phyloP scores from a whole-genome alignment of 2,329 filamentous ascomycete species.

The Pseudodiploospora longispora region DNA sequence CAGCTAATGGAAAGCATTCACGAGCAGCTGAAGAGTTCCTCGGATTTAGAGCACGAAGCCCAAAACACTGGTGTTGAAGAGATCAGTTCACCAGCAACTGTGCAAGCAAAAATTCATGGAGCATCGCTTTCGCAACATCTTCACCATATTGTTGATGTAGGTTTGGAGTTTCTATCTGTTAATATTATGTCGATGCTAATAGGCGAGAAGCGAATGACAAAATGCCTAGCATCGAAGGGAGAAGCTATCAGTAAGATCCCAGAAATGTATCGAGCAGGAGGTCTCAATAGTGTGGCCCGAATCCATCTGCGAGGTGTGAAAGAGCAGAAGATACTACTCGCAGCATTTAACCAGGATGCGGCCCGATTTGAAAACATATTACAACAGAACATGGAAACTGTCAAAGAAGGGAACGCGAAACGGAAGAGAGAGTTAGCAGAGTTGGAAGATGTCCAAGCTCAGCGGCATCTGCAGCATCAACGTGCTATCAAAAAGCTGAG shows the following conservation, averaged over 20 bases:
- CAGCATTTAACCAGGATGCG: constrained; percentile 13
- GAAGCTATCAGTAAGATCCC: constrained; percentile 10
- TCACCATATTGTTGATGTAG: constrained; percentile 18
- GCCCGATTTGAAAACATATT: constrained; percentile 11
- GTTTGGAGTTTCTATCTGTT: background rate
- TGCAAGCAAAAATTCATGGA: too few species aligned
- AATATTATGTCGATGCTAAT: background rate
- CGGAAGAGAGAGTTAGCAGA: constrained; percentile 4
- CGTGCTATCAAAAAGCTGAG: constrained; percentile 14
- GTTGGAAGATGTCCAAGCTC: constrained; percentile 9
- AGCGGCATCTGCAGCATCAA: constrained; percentile 12
- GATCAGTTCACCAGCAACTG: too few species aligned
- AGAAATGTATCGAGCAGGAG: constrained; percentile 15
- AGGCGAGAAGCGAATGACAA: constrained; percentile 13
- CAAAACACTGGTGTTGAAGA: too few species aligned
- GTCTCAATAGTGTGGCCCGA: constrained; percentile 12
- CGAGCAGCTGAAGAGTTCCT: background rate
- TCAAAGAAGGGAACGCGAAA: constrained; percentile 7
- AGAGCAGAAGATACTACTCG: constrained; percentile 12
- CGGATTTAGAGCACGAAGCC: background rate
- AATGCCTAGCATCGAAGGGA: constrained; percentile 16
- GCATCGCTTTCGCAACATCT: constrained; percentile 5
- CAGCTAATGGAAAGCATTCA: background rate
- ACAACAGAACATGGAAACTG: constrained; percentile 2
- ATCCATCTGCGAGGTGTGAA: constrained; percentile 14